Evolutionary conservation across 164 flowering plant species (phyloP), one percentile per base, ranked within the genome.

Genomic region (Macadamia tetraphylla): DNA sequence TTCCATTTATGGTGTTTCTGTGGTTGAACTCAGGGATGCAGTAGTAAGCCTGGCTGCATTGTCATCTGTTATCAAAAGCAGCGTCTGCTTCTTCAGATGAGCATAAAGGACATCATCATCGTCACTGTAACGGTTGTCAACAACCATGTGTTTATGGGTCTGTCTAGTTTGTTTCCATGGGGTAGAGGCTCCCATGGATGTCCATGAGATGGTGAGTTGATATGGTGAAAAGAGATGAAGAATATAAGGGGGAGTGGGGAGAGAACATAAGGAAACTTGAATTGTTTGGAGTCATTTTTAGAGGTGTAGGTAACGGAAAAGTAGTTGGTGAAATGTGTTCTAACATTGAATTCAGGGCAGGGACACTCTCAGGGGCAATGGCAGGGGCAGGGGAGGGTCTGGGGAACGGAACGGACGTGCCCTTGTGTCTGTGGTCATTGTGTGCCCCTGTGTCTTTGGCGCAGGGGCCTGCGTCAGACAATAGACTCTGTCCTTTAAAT

Each of bases 61-160:
- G 9, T 78, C 81, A 5, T 86, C 86, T 15, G 80, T 79, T 15
- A 78, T 84, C 52, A 86, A 60, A 3, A 81, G 76, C 81, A 83
- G 35, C 62, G 83, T 74, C 72, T 82, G 84, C 74, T 73, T 83
- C 61, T 71, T 71, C 31, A 84, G 71, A 44, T 86, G 84, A 0
- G 65, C 71, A 17, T 78, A 86, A 68, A 77, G 78, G 62, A 15
- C 67, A 74, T 81, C 86, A 60, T 81, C 79, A 2, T 84, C 85
- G 1, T 67, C 60, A 46, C 65, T 72, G 1, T 23, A 23, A 23
- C 23, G 23, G 23, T 23, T 23, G 23, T 23, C 23, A 0, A 23
- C 23, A 23, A 23, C 23, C 0, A 29, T 31, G 42, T 40, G 29
- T 13, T 49, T 48, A 55, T 12, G 29, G 14, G 71, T 23, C 23